Conservation (phyloP, 1,284 basidiomycete species). For the Leccinum solheimii region DNA sequence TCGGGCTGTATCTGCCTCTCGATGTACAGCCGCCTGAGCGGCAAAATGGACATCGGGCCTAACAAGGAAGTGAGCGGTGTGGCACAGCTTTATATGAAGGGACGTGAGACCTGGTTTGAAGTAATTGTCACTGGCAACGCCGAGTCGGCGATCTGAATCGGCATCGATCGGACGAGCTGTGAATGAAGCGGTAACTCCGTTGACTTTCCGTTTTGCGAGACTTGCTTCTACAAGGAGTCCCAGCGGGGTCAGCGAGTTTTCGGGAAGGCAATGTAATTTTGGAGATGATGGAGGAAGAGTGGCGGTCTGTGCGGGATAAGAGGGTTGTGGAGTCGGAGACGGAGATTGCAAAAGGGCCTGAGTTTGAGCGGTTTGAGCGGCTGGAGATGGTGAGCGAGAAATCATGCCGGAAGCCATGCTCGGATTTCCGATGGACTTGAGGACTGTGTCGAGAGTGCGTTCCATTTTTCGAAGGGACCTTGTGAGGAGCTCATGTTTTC, state of each 20-base stretch:
- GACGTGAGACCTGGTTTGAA: conserved; percentile 81
- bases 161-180: conserved; percentile 38
- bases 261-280: conserved; percentile 85
- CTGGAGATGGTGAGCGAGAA: conserved; percentile 78
- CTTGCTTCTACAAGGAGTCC: conserved; percentile 91
- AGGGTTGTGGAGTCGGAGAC: conserved; percentile 47
- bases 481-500: conserved; percentile 86
- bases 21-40: conserved; percentile 83
- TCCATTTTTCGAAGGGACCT: conserved; percentile 93
- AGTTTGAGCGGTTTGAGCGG: conserved; percentile 50
- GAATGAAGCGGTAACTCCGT: conserved; percentile 41
- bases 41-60: conserved; percentile 84
- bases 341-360: conserved; percentile 63
- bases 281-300: conserved; percentile 46
- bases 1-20: conserved; percentile 89
- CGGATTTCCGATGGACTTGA: conserved; percentile 81
- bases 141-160: conserved; percentile 53
- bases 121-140: conserved; percentile 89
- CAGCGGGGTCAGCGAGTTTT: conserved; percentile 87
- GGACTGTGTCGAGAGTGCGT: conserved; percentile 83
- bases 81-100: not conserved
- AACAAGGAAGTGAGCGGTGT: conserved; percentile 11
- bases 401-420: conserved; percentile 76
- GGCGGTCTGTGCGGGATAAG: conserved; percentile 20
- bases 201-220: conserved; percentile 76